Percentiles rank a stretch among this genome's conserved stretches.
Evolutionary conservation across 2,329 filamentous ascomycete species (phyloP).

Genomic region (Paramyrothecium roridum): DNA sequence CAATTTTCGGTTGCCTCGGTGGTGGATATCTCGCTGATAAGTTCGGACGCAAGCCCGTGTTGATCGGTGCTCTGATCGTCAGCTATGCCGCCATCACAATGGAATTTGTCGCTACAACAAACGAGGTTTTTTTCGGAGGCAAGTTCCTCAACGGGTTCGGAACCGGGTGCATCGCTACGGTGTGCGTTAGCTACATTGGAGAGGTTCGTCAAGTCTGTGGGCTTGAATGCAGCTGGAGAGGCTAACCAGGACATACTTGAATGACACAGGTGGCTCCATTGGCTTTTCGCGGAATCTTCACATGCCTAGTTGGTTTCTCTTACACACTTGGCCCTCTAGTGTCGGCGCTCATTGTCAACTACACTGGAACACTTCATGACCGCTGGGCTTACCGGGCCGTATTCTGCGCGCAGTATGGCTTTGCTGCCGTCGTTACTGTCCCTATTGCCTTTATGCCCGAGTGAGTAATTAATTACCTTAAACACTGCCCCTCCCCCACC

Average conservation of each 20-base stretch:
- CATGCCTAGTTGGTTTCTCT: conserved; percentile 5
- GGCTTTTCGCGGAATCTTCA: conserved; percentile 10
- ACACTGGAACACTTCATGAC: conserved; percentile 7
- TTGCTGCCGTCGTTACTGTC: conserved; percentile 7
- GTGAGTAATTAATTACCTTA: too few relatives aligned
- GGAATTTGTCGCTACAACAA: conserved; percentile 9
- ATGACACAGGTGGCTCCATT: conserved; percentile 3
- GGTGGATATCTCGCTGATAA: conserved; percentile 13
- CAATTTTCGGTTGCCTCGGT: conserved; percentile 9
- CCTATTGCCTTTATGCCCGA: conserved; percentile 34
- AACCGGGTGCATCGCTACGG: conserved; percentile 11
- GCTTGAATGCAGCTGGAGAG: too few relatives aligned
- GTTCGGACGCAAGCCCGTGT: conserved; percentile 11
- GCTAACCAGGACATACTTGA: too few relatives aligned
- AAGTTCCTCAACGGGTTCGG: conserved; percentile 16
- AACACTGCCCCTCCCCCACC: too few relatives aligned
- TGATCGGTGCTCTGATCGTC: conserved; percentile 8
- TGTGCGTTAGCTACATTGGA: conserved; percentile 13
- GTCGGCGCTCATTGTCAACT: conserved; percentile 10
- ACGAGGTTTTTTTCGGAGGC: conserved; percentile 12
- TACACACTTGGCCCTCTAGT: conserved; percentile 3
- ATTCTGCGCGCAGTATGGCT: conserved; percentile 7
- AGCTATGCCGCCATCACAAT: conserved; percentile 12
- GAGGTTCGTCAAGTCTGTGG: not conserved
- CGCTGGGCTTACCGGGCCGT: conserved; percentile 8